Base-by-base conservation (phyloP, 2,329 filamentous ascomycete genomes). In the Fonsecaea nubica region DNA sequence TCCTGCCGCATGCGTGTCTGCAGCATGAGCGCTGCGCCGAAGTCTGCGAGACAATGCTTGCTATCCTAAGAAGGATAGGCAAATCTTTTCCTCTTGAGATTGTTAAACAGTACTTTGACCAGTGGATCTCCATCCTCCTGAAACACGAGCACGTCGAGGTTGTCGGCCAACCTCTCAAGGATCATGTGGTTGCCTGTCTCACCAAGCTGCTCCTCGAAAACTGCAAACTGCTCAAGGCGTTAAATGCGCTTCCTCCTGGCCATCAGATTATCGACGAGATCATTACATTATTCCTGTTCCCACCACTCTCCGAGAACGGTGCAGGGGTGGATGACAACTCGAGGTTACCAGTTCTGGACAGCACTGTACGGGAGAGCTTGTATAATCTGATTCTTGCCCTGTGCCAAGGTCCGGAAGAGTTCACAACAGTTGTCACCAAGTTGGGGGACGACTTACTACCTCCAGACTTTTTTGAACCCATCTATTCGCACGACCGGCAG, bases 261-360 rank as follows among this genome's bases (percentile, higher is more conserved):
- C 80, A 80, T 56, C 73, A 76, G n/a, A 75, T 86, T 55, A 80
- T 83, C 9, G 79, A 81, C 59, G 77, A 78, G 2, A 75, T 93
- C 0, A 87, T 92, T 71, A 85, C 83, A 74, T 85, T 80, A 63
- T 89, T 90, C 72, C 79, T 93, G 0, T 92, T 92, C 71, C 90
- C 90, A 0, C 81, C 83, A 45, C 72, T 82, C 18, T 81, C 80
- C 1, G 73, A 77, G 7, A 32, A 36, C 36, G 57, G 48, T 13
- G 66, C 73, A 4, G 73, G 75, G 2, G 72, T 74, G 10, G 66
- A 72, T 12, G 62, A 71, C 6, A 69, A 74, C 6, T 77, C 80
- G 13, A 77, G 72, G 42, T 74, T 82, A 38, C 84, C 84, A 4
- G 74, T 86, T 4, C 79, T 92, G 57, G 82, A 87, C 66, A 76